A percentile compares a stretch with the other conserved stretches of the same genome.
Evolutionary conservation across 129 eudicot species (phyloP).

Genomic region (Logfia minima): DNA sequence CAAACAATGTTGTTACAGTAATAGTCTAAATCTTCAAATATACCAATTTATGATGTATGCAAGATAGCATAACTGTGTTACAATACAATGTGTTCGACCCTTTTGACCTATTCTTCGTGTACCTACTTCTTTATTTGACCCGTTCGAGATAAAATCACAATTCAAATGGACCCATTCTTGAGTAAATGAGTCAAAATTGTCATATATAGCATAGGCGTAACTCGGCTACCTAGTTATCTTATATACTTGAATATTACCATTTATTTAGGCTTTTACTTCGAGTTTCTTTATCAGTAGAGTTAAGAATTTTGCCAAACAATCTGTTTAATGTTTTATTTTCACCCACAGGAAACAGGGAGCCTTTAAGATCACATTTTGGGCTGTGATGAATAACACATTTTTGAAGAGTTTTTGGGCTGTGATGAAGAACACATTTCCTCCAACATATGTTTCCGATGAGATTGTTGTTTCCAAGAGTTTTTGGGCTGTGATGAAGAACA

Average conservation of each 20-base stretch:
- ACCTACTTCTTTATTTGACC: too few relatives aligned
- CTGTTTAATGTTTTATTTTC: not conserved
- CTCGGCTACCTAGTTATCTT: not conserved
- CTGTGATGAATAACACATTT: too few relatives aligned
- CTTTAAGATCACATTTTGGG: not conserved
- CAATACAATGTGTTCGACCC: not conserved
- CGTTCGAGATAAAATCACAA: not conserved
- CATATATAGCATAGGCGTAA: not conserved
- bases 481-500: not conserved
- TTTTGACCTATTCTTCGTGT: not conserved
- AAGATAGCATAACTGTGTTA: not conserved
- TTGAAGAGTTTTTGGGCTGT: too few relatives aligned
- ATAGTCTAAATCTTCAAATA: too few relatives aligned
- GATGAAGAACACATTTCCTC: not conserved
- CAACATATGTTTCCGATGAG: not conserved
- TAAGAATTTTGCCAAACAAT: not conserved
- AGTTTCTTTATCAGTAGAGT: not conserved
- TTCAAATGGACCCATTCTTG: not conserved
- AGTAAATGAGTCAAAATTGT: not conserved
- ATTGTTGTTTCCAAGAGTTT: constrained; percentile 17
- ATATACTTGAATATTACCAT: not conserved
- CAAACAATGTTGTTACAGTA: too few relatives aligned
- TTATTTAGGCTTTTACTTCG: not conserved
- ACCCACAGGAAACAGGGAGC: not conserved
- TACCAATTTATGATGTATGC: not conserved